Evolutionary conservation across 2,329 filamentous ascomycete species (phyloP), one percentile per base, ranked within the genome.

Genomic region (Paraphaeosphaeria minitans): DNA sequence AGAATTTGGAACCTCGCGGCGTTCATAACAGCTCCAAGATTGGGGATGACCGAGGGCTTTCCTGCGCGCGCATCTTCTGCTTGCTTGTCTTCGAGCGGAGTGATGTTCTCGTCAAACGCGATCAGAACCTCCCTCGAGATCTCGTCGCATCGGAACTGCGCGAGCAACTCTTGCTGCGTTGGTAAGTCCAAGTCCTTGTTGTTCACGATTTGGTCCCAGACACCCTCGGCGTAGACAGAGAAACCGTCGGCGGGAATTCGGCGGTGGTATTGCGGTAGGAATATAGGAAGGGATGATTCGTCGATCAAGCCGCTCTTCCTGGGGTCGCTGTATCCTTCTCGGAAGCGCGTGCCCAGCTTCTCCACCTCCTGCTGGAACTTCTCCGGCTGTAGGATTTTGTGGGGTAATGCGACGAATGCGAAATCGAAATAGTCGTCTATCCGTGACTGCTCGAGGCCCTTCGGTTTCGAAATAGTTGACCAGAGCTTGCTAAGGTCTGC

Each of bases 341-440:
- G 85, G 78, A 99, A 99, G 50, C 95, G 85, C 46, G 85, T 85
- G 45, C 92, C 90, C 37, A 99, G 84, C 68, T 89, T 91, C 65
- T 88, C 85, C 14, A 96, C 90, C 72, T 96, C 93, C 39, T 85
- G 80, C 39, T 89, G 83, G 72, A 99, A 99, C 76, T 93, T 91
- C 24, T 98, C 93, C 3, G 91, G 93, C 74, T 98, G 94, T 55
- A 98, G 85, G 61, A 97, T 93, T 82, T 99, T 99, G 83, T 99
- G 95, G 4, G 95, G 95, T 22, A 99, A 84, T 0, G 94, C 93
- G 49, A 93, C 92, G 73, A 99, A 99, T 55, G 93, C 93, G 78
- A 99, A 98, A 79, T 99, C 95, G 72, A 99, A 99, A 80, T 98
- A 99, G 74, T 99, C 94, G 68, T 95, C 91, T 65, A 99, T 98